Evolutionary conservation across 2,329 filamentous ascomycete species (phyloP).

Genomic region (Blastomyces emzantsi): DNA sequence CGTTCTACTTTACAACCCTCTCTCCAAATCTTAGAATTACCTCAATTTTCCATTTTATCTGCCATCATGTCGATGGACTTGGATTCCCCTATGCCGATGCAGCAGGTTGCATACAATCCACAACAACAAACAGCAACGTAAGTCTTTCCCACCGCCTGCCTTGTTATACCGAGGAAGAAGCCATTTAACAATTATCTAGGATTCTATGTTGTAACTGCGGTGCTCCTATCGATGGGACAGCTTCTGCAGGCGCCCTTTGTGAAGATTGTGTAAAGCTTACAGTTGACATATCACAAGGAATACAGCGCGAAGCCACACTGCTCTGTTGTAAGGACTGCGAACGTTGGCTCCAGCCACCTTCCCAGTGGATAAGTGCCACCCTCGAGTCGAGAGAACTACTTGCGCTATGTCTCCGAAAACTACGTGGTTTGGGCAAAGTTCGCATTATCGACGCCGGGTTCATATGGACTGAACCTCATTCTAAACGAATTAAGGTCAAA

Average conservation of each 20-base stretch:
- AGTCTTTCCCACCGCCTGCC: conserved; percentile 19
- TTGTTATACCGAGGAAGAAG: conserved; percentile 11
- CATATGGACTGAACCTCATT: conserved; percentile 98
- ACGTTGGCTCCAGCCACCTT: conserved; percentile 80
- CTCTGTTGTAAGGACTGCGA: conserved; percentile 94
- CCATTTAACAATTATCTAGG: conserved; percentile 34
- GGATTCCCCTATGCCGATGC: conserved; percentile 46
- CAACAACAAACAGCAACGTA: conserved; percentile 47
- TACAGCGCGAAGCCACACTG: conserved; percentile 80
- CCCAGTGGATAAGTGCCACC: conserved; percentile 72
- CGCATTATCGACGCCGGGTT: conserved; percentile 93
- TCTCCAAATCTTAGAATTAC: neutral
- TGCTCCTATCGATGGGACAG: conserved; percentile 86
- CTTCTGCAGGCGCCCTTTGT: conserved; percentile 76
- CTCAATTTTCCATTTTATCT: neutral
- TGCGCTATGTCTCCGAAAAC: conserved; percentile 79
- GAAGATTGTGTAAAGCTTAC: conserved; percentile 94
- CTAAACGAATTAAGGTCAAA: conserved; percentile 83
- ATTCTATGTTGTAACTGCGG: conserved; percentile 98
- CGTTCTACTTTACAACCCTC: neutral
- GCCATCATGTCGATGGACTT: conserved; percentile 50
- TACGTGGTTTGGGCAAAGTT: conserved; percentile 78
- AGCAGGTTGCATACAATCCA: conserved; percentile 28
- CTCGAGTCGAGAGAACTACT: conserved; percentile 88
- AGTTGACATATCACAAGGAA: conserved; percentile 82